These are phyloP conservation scores for Auriscalpium orientale DNA, from an alignment of 768 basidiomycete species.

Conservation along the genomic window DNA sequence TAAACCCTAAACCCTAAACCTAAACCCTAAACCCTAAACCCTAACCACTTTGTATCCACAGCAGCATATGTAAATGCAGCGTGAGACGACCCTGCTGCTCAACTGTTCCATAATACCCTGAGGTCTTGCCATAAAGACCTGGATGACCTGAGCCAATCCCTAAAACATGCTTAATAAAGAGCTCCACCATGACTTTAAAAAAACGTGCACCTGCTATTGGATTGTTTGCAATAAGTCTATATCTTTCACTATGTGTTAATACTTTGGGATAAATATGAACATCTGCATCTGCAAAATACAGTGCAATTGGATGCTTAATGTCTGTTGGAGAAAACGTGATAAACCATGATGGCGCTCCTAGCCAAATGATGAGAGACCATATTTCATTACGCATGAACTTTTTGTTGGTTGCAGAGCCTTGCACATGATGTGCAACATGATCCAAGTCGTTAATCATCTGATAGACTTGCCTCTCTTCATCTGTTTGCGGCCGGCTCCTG, in stretches of 20 bases:
- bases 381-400: constrained; percentile 16
- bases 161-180: constrained; percentile 12
- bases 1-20: constrained; percentile 10
- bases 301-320: constrained; percentile 10
- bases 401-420: constrained; percentile 7
- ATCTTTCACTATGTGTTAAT: not conserved
- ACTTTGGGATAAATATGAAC: not conserved
- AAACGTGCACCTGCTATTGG: constrained; percentile 14
- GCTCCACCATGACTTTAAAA: constrained; percentile 9
- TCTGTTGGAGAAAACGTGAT: constrained; percentile 18
- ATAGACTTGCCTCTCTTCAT: constrained; percentile 6
- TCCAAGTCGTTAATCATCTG: constrained; percentile 9
- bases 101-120: constrained; percentile 18
- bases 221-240: constrained; percentile 4
- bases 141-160: not conserved
- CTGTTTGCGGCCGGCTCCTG: constrained; percentile 2
- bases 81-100: too few relatives aligned
- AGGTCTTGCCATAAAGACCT: constrained; percentile 13
- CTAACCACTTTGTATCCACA: constrained; percentile 8
- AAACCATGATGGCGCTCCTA: constrained; percentile 16
- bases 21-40: constrained; percentile 21
- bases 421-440: constrained; percentile 9
- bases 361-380: constrained; percentile 7
- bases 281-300: constrained; percentile 12
- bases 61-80: too few relatives aligned